Percentiles rank a stretch among this genome's conserved stretches.
Conservation (phyloP, 2,329 filamentous ascomycete species). For the Fusarium sp. region DNA sequence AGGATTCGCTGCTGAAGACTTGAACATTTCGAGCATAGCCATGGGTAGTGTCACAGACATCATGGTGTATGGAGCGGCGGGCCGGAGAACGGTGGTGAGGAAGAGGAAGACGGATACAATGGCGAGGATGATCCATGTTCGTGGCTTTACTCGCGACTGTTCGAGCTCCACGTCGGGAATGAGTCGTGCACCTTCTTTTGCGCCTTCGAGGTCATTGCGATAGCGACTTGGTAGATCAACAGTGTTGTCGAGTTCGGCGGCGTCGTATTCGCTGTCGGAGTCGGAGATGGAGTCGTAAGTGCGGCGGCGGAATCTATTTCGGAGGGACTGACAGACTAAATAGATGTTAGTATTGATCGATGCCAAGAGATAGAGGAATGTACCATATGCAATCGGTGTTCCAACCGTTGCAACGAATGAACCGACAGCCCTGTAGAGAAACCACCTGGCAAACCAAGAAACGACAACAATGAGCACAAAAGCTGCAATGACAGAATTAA, state of each 20-base stretch:
- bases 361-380: background rate
- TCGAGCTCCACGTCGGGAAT: conserved; percentile 24
- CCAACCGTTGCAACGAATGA: conserved; percentile 38
- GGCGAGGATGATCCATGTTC: conserved; percentile 24
- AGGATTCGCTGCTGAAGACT: conserved; percentile 30
- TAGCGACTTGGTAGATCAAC: too few species aligned
- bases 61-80: conserved; percentile 49
- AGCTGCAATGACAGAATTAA: conserved; percentile 44
- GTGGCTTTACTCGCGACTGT: conserved; percentile 16
- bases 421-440: conserved; percentile 44
- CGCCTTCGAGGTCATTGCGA: conserved; percentile 20
- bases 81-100: conserved; percentile 45
- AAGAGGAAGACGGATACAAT: conserved; percentile 18
- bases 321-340: conserved; percentile 35
- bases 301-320: conserved; percentile 16
- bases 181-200: conserved; percentile 27
- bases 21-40: conserved; percentile 49
- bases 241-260: conserved; percentile 7
- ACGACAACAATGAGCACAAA: conserved; percentile 42
- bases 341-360: conserved; percentile 9
- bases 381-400: conserved; percentile 43
- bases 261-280: conserved; percentile 40
- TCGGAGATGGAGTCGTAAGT: conserved; percentile 38
- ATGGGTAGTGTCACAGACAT: conserved; percentile 52
- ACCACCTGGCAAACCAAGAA: conserved; percentile 45